Evolutionary conservation across 1,284 basidiomycete genomes (phyloP).

Genomic region (Irpex rosettiformis): DNA sequence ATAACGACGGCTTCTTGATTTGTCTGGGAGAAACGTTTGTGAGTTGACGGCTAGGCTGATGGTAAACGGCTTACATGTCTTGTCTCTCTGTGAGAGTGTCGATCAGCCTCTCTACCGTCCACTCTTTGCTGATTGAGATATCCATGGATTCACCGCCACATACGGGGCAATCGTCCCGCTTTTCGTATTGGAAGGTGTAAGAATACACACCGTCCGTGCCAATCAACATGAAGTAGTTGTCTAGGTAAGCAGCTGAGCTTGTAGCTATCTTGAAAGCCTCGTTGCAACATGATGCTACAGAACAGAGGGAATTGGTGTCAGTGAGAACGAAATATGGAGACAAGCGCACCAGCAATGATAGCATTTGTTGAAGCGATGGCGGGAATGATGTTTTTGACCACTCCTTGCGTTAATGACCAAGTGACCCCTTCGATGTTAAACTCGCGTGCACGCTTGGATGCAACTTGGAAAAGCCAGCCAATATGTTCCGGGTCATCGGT

Average conservation of each 20-base stretch:
- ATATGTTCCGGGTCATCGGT: constrained; percentile 98
- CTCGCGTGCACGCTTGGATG: constrained; percentile 79
- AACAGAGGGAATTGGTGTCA: no score
- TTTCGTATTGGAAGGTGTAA: constrained; percentile 96
- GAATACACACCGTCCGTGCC: constrained; percentile 98
- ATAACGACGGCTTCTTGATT: constrained; percentile 89
- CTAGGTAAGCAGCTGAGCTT: constrained; percentile 87
- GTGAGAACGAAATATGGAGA: no score
- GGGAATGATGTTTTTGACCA: constrained; percentile 99
- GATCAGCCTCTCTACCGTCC: constrained; percentile 82
- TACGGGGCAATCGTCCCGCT: constrained; percentile 91
- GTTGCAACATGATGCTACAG: constrained; percentile 93
- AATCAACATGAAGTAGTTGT: constrained; percentile 98
- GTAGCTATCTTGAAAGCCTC: constrained; percentile 99
- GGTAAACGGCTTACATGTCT: constrained; percentile 65
- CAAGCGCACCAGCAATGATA: constrained; percentile 78
- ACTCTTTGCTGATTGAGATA: constrained; percentile 62
- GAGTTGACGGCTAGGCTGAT: neutral
- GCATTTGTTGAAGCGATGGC: constrained; percentile 97
- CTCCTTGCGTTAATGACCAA: constrained; percentile 96
- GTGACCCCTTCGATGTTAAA: constrained; percentile 98
- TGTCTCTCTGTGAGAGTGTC: constrained; percentile 83
- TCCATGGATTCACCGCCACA: constrained; percentile 90
- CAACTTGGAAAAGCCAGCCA: constrained; percentile 85
- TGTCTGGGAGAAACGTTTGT: constrained; percentile 53